phyloP scores from a whole-genome alignment of 192 early-diverging fungal genomes.

The Paraglomus occultum region DNA sequence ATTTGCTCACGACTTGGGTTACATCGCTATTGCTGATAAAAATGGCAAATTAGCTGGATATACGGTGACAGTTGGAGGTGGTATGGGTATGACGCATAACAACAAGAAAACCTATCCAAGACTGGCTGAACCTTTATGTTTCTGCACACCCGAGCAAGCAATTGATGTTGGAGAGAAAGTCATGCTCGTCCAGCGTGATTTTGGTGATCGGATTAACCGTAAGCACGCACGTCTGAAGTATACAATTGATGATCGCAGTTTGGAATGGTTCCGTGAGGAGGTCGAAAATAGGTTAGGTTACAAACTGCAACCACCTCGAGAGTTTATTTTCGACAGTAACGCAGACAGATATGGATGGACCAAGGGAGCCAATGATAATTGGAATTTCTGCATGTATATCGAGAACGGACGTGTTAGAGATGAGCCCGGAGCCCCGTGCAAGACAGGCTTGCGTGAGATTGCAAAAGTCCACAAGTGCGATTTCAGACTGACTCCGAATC shows the following conservation, averaged over 20 bases:
- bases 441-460: slow-evolving; percentile 76
- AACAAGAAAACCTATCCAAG: slow-evolving; percentile 97
- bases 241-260: slow-evolving; percentile 93
- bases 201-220: slow-evolving; percentile 94
- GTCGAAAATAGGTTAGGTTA: slow-evolving; percentile 81
- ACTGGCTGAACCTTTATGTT: slow-evolving; percentile 76
- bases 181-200: slow-evolving; percentile 90
- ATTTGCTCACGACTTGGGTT: slow-evolving; percentile 93
- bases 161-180: slow-evolving; percentile 87
- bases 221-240: slow-evolving; percentile 99
- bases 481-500: slow-evolving; percentile 91
- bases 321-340: slow-evolving; percentile 82
- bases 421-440: slow-evolving; percentile 65
- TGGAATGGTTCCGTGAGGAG: slow-evolving; percentile 88
- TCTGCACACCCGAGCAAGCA: slow-evolving; percentile 73
- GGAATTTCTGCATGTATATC: slow-evolving; percentile 87
- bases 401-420: slow-evolving; percentile 93
- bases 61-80: slow-evolving; percentile 94
- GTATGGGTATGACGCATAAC: slow-evolving; percentile 98
- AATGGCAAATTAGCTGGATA: slow-evolving; percentile 78
- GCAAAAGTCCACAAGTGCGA: slow-evolving; percentile 71
- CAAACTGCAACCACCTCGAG: slow-evolving; percentile 61
- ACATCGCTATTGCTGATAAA: slow-evolving; percentile 83
- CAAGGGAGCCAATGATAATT: slow-evolving; percentile 60
- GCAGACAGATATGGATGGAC: slow-evolving; percentile 96